Evolutionary conservation across 2,329 filamentous ascomycete genomes (phyloP).

Genomic region (Neopestalotiopsis rosae): DNA sequence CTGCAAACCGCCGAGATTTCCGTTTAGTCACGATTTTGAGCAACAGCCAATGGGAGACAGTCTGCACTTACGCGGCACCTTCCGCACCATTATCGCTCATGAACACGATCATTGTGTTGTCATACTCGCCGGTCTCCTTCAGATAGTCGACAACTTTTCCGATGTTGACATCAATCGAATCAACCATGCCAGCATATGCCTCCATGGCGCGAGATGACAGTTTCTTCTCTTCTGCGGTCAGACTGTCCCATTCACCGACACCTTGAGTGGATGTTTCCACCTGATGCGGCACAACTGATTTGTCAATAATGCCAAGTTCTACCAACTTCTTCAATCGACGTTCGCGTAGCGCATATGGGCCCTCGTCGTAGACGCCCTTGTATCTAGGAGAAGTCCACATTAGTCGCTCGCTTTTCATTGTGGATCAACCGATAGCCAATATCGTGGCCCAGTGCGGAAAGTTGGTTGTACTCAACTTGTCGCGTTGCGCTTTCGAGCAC

Average conservation of each 20-base stretch:
- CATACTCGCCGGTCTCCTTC: constrained; percentile 52
- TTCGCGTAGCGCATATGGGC: constrained; percentile 60
- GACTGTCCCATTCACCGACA: not conserved
- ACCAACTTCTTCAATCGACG: constrained; percentile 57
- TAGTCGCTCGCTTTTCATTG: not conserved
- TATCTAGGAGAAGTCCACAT: constrained; percentile 46
- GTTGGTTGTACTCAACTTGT: constrained; percentile 22
- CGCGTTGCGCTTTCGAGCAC: constrained; percentile 58
- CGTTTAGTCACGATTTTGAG: not conserved
- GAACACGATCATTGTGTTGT: constrained; percentile 60
- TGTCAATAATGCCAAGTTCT: constrained; percentile 37
- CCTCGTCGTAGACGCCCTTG: constrained; percentile 64
- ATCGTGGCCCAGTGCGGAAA: not conserved
- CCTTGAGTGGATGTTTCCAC: constrained; percentile 15
- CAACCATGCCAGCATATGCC: constrained; percentile 62
- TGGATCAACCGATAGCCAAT: not conserved
- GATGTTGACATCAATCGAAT: constrained; percentile 58
- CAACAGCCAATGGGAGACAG: not conserved
- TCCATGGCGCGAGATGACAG: constrained; percentile 42
- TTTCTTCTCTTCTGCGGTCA: constrained; percentile 10
- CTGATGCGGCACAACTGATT: constrained; percentile 27
- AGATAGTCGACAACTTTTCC: constrained; percentile 58
- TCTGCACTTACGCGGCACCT: constrained; percentile 21
- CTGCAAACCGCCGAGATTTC: not conserved
- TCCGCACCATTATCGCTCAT: constrained; percentile 55